phyloP scores from a whole-genome alignment of 306 rosid genomes.

The Abrus precatorius region DNA sequence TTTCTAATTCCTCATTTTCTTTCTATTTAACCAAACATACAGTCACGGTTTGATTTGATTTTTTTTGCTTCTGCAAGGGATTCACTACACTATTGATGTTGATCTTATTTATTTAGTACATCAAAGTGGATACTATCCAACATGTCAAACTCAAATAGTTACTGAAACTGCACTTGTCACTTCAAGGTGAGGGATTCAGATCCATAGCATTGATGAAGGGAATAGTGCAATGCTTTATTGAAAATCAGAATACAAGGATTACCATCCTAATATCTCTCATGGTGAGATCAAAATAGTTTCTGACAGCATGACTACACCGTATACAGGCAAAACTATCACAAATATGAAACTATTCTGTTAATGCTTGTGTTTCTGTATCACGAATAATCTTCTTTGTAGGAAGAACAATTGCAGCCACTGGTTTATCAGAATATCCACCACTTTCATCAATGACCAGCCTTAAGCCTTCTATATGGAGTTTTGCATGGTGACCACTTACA shows the following conservation, averaged over 20 bases:
- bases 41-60: too few relatives aligned
- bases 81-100: too few relatives aligned
- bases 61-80: too few relatives aligned
- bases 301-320: constrained; percentile 15
- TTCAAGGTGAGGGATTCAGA: constrained; percentile 11
- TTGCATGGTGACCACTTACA: constrained; percentile 93
- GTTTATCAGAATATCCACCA: constrained; percentile 67
- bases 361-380: constrained; percentile 69
- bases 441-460: constrained; percentile 86
- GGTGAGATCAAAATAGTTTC: constrained; percentile 24
- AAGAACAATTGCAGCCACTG: constrained; percentile 85
- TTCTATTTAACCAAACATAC: too few relatives aligned
- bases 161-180: not conserved
- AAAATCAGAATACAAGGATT: constrained; percentile 20
- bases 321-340: not conserved
- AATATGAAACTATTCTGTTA: constrained; percentile 53
- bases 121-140: too few relatives aligned
- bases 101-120: too few relatives aligned
- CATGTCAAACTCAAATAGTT: not conserved
- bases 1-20: too few relatives aligned
- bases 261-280: not conserved
- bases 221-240: constrained; percentile 32
- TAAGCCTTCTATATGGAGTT: constrained; percentile 76
- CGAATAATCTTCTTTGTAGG: constrained; percentile 79
- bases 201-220: constrained; percentile 1